Evolutionary conservation across 805 yeast genomes (phyloP).

Genomic region (Candida ipomoeae): DNA sequence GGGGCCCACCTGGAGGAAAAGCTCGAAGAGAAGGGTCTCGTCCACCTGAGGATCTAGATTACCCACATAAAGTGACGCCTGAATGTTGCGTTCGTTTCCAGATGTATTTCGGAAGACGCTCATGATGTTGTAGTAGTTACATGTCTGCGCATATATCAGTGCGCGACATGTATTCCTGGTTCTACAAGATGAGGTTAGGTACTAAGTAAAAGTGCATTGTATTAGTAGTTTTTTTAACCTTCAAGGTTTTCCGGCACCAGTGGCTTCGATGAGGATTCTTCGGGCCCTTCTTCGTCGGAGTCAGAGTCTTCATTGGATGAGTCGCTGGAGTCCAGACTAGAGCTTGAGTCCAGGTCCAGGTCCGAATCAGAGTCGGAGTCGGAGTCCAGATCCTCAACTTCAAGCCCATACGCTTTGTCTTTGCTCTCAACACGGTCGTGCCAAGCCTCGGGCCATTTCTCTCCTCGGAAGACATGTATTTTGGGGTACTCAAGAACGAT

Average conservation of each 20-base stretch:
- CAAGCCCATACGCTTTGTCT: conserved; percentile 15
- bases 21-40: conserved; percentile 70
- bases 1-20: conserved; percentile 83
- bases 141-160: background rate
- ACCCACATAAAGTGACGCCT: conserved; percentile 72
- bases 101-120: conserved; percentile 30
- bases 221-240: background rate
- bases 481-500: conserved; percentile 79
- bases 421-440: conserved; percentile 22
- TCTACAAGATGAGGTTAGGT: background rate
- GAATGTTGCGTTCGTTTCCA: conserved; percentile 52
- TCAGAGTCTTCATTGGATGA: conserved; percentile 15
- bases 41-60: conserved; percentile 74
- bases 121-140: conserved; percentile 15
- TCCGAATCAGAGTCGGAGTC: conserved; percentile 6
- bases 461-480: conserved; percentile 39
- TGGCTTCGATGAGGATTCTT: conserved; percentile 29
- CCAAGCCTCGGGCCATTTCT: conserved; percentile 14
- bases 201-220: background rate
- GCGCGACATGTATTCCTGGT: background rate
- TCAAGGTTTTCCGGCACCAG: background rate
- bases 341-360: conserved; percentile 6
- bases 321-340: conserved; percentile 6
- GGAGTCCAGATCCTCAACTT: background rate
- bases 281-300: conserved; percentile 29